Conservation (phyloP, 164 flowering plant genomes). For the Piper betle region DNA sequence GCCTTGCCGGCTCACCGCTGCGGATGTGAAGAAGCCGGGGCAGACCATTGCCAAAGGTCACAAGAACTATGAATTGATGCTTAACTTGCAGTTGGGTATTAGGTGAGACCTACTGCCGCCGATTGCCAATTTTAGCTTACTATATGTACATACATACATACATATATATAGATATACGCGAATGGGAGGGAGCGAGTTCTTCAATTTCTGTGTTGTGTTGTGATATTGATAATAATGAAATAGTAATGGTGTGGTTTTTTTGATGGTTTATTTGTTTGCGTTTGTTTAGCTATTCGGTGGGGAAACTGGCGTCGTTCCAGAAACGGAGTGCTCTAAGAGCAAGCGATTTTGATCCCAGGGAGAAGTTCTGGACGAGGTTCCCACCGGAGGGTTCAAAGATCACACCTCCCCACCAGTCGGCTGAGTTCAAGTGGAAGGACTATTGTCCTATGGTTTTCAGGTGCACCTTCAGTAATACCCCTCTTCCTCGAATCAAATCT, state of each 20-base stretch:
- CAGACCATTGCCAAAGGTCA: conserved; percentile 18
- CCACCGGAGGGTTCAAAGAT: conserved; percentile 36
- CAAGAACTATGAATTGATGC: conserved; percentile 21
- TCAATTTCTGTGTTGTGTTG: too few relatives aligned
- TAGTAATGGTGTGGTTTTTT: not conserved
- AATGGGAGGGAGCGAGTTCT: too few relatives aligned
- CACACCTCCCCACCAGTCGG: conserved; percentile 40
- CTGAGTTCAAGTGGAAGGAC: conserved; percentile 49
- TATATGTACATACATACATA: too few relatives aligned
- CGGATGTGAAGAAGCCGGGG: conserved; percentile 15
- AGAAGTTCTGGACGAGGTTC: conserved; percentile 29
- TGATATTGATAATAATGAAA: not conserved
- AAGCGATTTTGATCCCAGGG: conserved; percentile 31
- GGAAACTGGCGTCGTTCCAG: conserved; percentile 13
- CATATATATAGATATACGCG: too few relatives aligned
- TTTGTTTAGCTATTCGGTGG: conserved; percentile 13
- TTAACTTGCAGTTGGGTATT: conserved; percentile 18
- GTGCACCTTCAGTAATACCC: conserved; percentile 11
- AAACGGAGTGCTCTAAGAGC: conserved; percentile 17
- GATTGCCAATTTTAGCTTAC: too few relatives aligned
- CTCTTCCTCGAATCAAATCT: not conserved
- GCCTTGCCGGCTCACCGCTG: conserved; percentile 9
- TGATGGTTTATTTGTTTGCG: too few relatives aligned
- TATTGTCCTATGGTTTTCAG: conserved; percentile 55
- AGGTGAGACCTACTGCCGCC: too few relatives aligned